Evolutionary conservation across 371 early-diverging fungal species (phyloP).

Genomic region (Mortierella sp.): DNA sequence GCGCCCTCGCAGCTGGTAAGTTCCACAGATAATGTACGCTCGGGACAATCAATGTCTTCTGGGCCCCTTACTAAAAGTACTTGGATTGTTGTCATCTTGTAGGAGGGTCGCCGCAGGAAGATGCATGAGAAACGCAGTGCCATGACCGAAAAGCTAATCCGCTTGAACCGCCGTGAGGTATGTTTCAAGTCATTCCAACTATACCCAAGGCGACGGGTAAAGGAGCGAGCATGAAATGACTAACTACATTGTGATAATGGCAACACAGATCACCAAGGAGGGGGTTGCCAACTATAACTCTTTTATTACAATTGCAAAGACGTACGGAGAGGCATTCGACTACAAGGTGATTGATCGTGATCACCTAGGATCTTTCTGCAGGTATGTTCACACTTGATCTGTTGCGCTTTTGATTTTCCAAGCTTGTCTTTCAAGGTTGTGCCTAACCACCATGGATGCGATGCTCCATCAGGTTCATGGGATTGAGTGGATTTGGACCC

Average conservation of each 20-base stretch:
- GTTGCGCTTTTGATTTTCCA: not conserved
- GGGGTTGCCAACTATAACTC: slow-evolving; percentile 60
- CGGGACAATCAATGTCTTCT: too few relatives aligned
- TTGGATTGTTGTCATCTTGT: not conserved
- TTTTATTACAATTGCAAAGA: slow-evolving; percentile 59
- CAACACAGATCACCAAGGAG: slow-evolving; percentile 59
- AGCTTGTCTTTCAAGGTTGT: not conserved
- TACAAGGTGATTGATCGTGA: slow-evolving; percentile 59
- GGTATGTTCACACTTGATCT: slow-evolving; percentile 33
- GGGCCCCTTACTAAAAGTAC: too few relatives aligned
- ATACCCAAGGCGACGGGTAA: too few relatives aligned
- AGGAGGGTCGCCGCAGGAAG: slow-evolving; percentile 69
- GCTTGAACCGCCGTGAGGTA: slow-evolving; percentile 48
- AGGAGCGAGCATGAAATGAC: too few relatives aligned
- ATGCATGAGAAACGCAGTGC: slow-evolving; percentile 63
- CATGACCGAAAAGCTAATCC: slow-evolving; percentile 62
- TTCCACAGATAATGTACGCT: too few relatives aligned
- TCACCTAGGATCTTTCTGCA: slow-evolving; percentile 65
- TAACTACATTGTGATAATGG: too few relatives aligned
- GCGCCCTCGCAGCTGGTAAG: slow-evolving; percentile 67
- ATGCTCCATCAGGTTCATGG: slow-evolving; percentile 63
- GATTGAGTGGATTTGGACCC: slow-evolving; percentile 63
- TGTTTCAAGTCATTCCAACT: not conserved
- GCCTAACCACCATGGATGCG: too few relatives aligned
- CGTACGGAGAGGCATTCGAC: slow-evolving; percentile 64